A percentile compares a stretch with the other conserved stretches of the same genome.
Evolutionary conservation across 129 eudicot species (phyloP).

Genomic region (Deinandra increscens): DNA sequence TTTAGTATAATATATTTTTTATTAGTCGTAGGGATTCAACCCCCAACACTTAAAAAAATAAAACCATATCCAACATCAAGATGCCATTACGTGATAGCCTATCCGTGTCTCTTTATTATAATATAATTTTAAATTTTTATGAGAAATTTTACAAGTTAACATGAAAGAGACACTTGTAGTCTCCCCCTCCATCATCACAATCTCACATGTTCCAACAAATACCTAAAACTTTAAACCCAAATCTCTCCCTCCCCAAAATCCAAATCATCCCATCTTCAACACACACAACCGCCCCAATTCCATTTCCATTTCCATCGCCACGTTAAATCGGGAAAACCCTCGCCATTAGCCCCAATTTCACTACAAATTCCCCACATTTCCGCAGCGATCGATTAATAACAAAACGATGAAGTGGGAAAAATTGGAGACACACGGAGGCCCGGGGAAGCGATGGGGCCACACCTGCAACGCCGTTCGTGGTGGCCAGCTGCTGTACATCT

Average conservation of each 20-base stretch:
- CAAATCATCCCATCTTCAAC: constrained; percentile 11
- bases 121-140: too few relatives aligned
- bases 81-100: too few relatives aligned
- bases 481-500: constrained; percentile 81
- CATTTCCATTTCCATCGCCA: constrained; percentile 17
- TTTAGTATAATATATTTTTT: too few relatives aligned
- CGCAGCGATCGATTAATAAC: constrained; percentile 6
- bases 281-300: constrained; percentile 4
- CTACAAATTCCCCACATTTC: constrained; percentile 14
- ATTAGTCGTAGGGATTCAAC: too few relatives aligned
- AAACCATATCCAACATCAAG: too few relatives aligned
- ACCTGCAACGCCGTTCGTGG: constrained; percentile 91
- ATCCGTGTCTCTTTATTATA: too few relatives aligned
- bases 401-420: constrained; percentile 83
- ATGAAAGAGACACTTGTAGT: constrained; percentile 7
- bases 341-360: constrained; percentile 24
- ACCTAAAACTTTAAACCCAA: constrained; percentile 29
- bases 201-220: constrained; percentile 28
- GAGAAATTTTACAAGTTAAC: too few relatives aligned
- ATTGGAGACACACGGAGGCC: constrained; percentile 54
- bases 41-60: too few relatives aligned
- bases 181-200: constrained; percentile 19
- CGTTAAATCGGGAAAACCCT: constrained; percentile 5
- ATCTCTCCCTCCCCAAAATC: constrained; percentile 21
- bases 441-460: constrained; percentile 98